Evolutionary conservation across 768 basidiomycete genomes (phyloP).

Genomic region (Russula emetica): DNA sequence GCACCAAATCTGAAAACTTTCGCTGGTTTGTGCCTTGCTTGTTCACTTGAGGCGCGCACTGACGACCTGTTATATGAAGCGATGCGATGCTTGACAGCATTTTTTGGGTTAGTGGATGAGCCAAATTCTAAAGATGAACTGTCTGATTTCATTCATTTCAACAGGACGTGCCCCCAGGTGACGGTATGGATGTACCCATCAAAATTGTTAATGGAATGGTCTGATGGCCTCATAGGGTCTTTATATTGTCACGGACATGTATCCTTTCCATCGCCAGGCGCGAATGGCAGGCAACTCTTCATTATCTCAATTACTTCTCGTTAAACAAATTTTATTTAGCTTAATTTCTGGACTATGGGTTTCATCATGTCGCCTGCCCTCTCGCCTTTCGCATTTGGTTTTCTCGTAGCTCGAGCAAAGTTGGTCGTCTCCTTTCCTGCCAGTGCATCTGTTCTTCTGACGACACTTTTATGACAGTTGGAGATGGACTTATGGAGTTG

Average conservation of each 20-base stretch:
- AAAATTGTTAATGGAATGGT: neutral
- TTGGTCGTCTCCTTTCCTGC: conserved; percentile 25
- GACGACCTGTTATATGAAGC: conserved; percentile 32
- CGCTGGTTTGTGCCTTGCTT: conserved; percentile 43
- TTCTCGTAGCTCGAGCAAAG: conserved; percentile 54
- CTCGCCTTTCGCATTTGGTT: conserved; percentile 65
- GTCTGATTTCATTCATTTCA: neutral
- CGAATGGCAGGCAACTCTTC: conserved; percentile 43
- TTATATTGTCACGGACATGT: conserved; percentile 59
- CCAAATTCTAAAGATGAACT: neutral
- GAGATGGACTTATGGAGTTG: conserved; percentile 69
- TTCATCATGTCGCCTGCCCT: conserved; percentile 63
- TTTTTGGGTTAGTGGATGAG: conserved; percentile 45
- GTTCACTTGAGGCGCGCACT: neutral
- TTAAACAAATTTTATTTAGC: conserved; percentile 34
- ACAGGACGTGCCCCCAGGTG: conserved; percentile 57
- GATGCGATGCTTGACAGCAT: conserved; percentile 56
- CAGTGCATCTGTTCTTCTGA: neutral
- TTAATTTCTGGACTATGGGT: conserved; percentile 71
- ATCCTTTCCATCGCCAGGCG: conserved; percentile 65
- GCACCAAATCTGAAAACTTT: conserved; percentile 55
- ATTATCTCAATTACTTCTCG: neutral
- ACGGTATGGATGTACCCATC: conserved; percentile 35
- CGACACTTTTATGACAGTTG: conserved; percentile 36
- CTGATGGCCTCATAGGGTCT: conserved; percentile 41